These are phyloP conservation scores for Musa itinerans DNA, from an alignment of 176 grass and related monocot species.

Conservation along the genomic window DNA sequence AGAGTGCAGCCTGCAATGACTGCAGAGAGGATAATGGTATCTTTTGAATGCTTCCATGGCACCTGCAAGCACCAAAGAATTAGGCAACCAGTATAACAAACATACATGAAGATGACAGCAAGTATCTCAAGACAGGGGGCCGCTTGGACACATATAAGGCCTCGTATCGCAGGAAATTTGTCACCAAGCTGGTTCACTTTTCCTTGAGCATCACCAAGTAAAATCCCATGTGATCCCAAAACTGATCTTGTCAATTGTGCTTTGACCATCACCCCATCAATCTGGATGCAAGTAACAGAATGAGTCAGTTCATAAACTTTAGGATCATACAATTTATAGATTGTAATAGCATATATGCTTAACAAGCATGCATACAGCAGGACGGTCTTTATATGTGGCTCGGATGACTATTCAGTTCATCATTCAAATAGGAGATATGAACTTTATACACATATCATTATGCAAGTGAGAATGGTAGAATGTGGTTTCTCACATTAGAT, in stretches of 20 bases:
- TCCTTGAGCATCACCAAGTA: constrained; percentile 82
- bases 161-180: constrained; percentile 65
- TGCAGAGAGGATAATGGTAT: constrained; percentile 6
- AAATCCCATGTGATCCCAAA: constrained; percentile 43
- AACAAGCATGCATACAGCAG: too few species aligned
- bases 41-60: constrained; percentile 34
- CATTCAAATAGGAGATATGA: too few species aligned
- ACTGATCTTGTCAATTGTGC: constrained; percentile 73
- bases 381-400: too few species aligned
- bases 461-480: too few species aligned
- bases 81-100: neutral
- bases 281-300: constrained; percentile 28
- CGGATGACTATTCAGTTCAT: too few species aligned
- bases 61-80: constrained; percentile 31
- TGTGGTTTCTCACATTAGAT: too few species aligned
- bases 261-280: constrained; percentile 91
- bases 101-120: neutral
- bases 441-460: too few species aligned
- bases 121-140: neutral
- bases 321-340: too few species aligned
- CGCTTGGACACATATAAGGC: constrained; percentile 45
- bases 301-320: too few species aligned
- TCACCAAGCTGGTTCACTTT: constrained; percentile 96
- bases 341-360: too few species aligned
- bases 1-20: constrained; percentile 10